Conservation (phyloP, 75 land plant species). For the Adiantum capillusveneris region DNA sequence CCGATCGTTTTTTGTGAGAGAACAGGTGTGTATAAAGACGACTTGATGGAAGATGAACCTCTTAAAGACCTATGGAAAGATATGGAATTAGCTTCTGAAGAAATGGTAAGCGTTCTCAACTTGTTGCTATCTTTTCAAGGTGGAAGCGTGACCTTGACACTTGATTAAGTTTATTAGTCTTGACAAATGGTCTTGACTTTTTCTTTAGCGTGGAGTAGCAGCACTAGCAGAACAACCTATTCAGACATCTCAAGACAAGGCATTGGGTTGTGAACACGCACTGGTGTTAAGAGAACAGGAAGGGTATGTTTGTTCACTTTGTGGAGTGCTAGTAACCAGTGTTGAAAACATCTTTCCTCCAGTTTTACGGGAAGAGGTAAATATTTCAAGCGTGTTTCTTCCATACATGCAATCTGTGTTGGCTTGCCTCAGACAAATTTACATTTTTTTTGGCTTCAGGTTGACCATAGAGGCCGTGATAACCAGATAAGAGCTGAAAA, state of each 20-base stretch:
- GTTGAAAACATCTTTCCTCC: not conserved
- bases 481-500: no score
- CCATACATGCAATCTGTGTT: no score
- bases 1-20: not conserved
- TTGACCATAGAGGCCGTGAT: no score
- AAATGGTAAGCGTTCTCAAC: not conserved
- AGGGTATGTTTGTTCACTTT: not conserved
- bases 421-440: no score
- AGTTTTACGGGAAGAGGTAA: not conserved
- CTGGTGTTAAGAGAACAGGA: not conserved
- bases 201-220: no score
- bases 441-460: no score
- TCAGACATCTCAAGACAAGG: no score
- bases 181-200: no score
- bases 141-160: no score
- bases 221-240: no score
- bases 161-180: no score
- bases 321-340: not conserved
- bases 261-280: not conserved
- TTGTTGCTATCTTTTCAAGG: not conserved
- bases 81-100: constrained; percentile 3
- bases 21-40: not conserved
- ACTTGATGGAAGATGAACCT: not conserved
- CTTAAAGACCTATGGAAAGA: constrained; percentile 1
- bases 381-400: not conserved